Percentiles rank a stretch among this genome's conserved stretches.
Conservation (phyloP, 2,329 filamentous ascomycete genomes). For the Plenodomus lindquistii region DNA sequence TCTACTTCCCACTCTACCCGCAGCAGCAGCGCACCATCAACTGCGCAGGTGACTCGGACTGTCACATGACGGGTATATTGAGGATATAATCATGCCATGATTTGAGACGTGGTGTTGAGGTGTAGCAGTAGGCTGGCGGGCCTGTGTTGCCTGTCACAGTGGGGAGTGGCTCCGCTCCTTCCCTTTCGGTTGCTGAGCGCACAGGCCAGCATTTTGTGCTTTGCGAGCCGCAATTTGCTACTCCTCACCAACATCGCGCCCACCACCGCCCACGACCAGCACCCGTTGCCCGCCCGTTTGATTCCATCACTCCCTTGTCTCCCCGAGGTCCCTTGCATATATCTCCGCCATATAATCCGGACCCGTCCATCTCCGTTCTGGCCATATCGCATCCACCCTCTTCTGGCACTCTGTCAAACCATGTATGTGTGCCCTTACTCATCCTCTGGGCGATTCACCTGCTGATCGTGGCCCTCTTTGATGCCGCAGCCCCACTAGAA, state of each 20-base stretch:
- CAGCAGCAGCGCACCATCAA: too few relatives aligned
- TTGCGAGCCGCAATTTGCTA: not conserved
- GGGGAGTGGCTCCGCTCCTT: not conserved
- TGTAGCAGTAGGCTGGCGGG: not conserved
- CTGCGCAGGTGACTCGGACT: too few relatives aligned
- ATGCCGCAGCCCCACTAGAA: not conserved
- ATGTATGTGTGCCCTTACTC: not conserved
- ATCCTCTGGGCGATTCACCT: not conserved
- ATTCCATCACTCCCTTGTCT: not conserved
- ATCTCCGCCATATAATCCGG: not conserved
- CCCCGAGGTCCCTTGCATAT: not conserved
- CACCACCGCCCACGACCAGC: not conserved
- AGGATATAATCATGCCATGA: too few relatives aligned
- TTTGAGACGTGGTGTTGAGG: too few relatives aligned
- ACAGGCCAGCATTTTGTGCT: not conserved
- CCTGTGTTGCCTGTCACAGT: not conserved
- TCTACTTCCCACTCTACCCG: too few relatives aligned
- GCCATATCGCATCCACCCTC: not conserved
- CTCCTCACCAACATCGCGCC: not conserved
- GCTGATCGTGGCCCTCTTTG: not conserved
- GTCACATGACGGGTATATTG: too few relatives aligned
- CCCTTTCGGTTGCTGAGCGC: not conserved
- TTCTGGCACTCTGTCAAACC: not conserved
- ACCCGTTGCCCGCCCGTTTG: not conserved
- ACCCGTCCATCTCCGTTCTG: not conserved